Evolutionary conservation across 768 basidiomycete genomes (phyloP).

Genomic region (Suillus fuscotomentosus): DNA sequence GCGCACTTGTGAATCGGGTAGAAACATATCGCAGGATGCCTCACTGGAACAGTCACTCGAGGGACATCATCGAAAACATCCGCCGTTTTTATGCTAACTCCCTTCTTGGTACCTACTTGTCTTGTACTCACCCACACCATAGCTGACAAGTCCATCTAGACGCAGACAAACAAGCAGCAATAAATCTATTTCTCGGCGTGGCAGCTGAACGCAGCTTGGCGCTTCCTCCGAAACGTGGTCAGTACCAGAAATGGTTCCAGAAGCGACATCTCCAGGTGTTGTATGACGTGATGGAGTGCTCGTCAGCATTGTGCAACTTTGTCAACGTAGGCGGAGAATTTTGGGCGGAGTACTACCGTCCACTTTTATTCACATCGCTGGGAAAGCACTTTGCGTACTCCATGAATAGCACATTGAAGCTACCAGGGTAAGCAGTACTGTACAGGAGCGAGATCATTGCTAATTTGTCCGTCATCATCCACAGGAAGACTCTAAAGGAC

Average conservation of each 20-base stretch:
- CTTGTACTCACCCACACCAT: neutral
- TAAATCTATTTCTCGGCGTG: conserved; percentile 94
- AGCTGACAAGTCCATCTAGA: conserved; percentile 45
- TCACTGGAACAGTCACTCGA: conserved; percentile 96
- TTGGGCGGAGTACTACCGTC: conserved; percentile 89
- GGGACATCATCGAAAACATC: conserved; percentile 95
- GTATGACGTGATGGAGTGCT: conserved; percentile 68
- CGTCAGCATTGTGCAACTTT: conserved; percentile 58
- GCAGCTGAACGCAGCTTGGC: conserved; percentile 45
- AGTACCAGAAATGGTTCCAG: conserved; percentile 86
- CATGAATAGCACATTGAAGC: conserved; percentile 87
- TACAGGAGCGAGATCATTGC: neutral
- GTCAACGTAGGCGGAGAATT: conserved; percentile 65
- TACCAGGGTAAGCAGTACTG: conserved; percentile 61
- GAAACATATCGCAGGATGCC: conserved; percentile 95
- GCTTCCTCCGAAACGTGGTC: conserved; percentile 54
- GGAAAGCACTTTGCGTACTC: conserved; percentile 89
- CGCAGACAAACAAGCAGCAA: conserved; percentile 95
- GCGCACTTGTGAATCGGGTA: conserved; percentile 92
- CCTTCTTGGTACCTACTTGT: conserved; percentile 58
- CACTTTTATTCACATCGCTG: conserved; percentile 77
- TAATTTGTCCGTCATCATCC: neutral
- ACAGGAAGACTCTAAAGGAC: conserved; percentile 68
- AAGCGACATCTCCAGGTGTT: conserved; percentile 64
- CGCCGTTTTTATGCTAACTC: conserved; percentile 95